Evolutionary conservation across 2,329 filamentous ascomycete species (phyloP).

Genomic region (Shiraia bambusicola): DNA sequence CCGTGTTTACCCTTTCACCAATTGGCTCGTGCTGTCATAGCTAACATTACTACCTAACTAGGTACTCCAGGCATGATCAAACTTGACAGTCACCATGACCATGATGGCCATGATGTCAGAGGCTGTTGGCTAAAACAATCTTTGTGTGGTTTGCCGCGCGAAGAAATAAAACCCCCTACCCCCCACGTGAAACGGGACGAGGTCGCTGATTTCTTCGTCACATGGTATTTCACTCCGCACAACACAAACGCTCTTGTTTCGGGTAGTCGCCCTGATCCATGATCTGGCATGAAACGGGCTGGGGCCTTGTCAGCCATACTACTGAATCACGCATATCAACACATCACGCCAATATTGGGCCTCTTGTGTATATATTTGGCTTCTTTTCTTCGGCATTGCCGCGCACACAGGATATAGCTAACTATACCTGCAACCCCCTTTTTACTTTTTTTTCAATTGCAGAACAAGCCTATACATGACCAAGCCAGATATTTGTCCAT

Average conservation of each 20-base stretch:
- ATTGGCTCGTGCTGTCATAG: too few relatives aligned
- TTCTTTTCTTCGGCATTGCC: slow-evolving; percentile 23
- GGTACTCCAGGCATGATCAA: too few relatives aligned
- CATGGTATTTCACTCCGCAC: background rate
- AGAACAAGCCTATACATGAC: slow-evolving; percentile 25
- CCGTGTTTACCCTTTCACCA: too few relatives aligned
- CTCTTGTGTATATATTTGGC: slow-evolving; percentile 13
- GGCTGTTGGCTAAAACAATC: too few relatives aligned
- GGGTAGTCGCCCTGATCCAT: slow-evolving; percentile 3
- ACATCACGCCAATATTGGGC: background rate
- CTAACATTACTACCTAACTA: too few relatives aligned
- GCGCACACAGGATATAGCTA: slow-evolving; percentile 27
- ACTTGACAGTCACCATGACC: too few relatives aligned
- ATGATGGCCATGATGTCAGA: too few relatives aligned
- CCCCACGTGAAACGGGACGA: too few relatives aligned
- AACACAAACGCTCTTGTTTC: background rate
- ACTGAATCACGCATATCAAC: background rate
- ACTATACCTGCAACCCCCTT: slow-evolving; percentile 24
- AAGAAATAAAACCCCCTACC: too few relatives aligned
- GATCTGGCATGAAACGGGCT: slow-evolving; percentile 12
- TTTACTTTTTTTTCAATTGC: slow-evolving; percentile 29
- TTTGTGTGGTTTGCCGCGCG: too few relatives aligned
- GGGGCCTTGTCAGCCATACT: slow-evolving; percentile 3
- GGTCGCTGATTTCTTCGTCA: background rate
- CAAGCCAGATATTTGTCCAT: slow-evolving; percentile 26